Base-by-base conservation (phyloP, 2,329 filamentous ascomycete species). In the Arthrocladium fulminans region DNA sequence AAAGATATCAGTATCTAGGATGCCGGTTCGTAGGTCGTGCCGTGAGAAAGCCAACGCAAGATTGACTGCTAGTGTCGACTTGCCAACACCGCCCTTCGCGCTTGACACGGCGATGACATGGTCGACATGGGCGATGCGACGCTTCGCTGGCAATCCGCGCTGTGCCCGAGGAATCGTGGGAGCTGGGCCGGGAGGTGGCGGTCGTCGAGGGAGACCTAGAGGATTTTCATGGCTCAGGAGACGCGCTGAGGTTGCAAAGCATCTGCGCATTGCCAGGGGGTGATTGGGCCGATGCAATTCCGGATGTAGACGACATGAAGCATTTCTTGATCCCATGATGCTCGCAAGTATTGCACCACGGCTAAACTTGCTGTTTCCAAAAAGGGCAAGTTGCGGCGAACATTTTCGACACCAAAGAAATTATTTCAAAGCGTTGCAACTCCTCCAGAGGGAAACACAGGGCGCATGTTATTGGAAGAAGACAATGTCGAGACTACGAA, bases 91-190 rank as follows among this genome's bases (percentile, higher is more conserved):
- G 2, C 92, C 92, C 63, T 98, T 98, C 12, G 92, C 92, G 1
- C 89, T 97, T 3, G 88, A 95, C 12, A 98, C 87, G n/a, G 89
- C 88, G 51, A 98, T 80, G n/a, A 96, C 81, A 64, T 94, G 95
- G 56, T 81, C 78, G 20, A 98, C 90, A 63, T 89, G 81, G 22
- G 78, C 77, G 57, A 98, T 94, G 58, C 79, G 81, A 55, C 87
- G 79, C 60, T 84, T 83, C 58, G 88, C 79, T 0, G 92, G 90
- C 9, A 94, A 75, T 20, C 87, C 86, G 46, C 86, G 80, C 68
- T 87, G 85, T 73, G 86, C 81, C 32, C 84, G 81, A 25, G 83
- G 84, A 51, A 89, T 77, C 48, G 76, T 72, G 9, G 80, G 79
- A 43, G 79, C 77, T 41, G 73, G 68, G 53, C 72, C 48, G 37